phyloP scores from a whole-genome alignment of 352 stramenopile genomes.

The Pilasporangium apinafurcum region DNA sequence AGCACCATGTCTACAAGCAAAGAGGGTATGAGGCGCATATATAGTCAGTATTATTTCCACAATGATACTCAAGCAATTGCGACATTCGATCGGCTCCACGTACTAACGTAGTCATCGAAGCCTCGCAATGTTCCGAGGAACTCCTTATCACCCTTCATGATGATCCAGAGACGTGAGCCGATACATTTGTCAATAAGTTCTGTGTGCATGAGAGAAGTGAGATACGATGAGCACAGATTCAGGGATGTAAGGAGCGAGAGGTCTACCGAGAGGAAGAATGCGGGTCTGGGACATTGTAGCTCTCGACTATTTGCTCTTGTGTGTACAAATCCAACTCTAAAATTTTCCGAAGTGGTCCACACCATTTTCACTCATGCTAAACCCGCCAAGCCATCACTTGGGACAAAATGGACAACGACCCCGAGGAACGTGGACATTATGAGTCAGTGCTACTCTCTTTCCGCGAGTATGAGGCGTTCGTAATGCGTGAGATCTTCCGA shows the following conservation, averaged over 20 bases:
- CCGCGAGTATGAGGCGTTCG: conserved; percentile 77
- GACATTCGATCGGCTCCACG: conserved; percentile 11
- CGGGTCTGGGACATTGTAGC: conserved; percentile 63
- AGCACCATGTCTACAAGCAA: conserved; percentile 80
- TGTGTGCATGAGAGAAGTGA: conserved; percentile 9
- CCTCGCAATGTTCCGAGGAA: conserved; percentile 92
- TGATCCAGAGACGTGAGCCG: conserved; percentile 97
- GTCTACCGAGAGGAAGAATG: conserved; percentile 72
- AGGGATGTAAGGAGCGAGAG: not conserved
- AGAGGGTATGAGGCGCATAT: not conserved
- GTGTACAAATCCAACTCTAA: not conserved
- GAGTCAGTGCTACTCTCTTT: conserved; percentile 81
- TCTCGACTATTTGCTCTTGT: conserved; percentile 4
- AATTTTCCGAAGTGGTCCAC: conserved; percentile 8
- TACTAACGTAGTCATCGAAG: conserved; percentile 97
- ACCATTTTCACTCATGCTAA: not conserved
- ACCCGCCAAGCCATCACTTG: not conserved
- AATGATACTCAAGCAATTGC: not conserved
- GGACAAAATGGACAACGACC: conserved; percentile 43
- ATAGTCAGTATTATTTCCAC: not conserved
- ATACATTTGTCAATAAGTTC: conserved; percentile 99
- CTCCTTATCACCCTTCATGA: conserved; percentile 98
- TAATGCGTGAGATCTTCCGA: conserved; percentile 80
- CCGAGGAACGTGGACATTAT: conserved; percentile 79
- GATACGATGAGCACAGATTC: not conserved